Percentiles rank a stretch among this genome's conserved stretches.
These are phyloP conservation scores for Reticulascus tulasneorum DNA, from an alignment of 2,329 filamentous ascomycete species.

Conservation along the genomic window DNA sequence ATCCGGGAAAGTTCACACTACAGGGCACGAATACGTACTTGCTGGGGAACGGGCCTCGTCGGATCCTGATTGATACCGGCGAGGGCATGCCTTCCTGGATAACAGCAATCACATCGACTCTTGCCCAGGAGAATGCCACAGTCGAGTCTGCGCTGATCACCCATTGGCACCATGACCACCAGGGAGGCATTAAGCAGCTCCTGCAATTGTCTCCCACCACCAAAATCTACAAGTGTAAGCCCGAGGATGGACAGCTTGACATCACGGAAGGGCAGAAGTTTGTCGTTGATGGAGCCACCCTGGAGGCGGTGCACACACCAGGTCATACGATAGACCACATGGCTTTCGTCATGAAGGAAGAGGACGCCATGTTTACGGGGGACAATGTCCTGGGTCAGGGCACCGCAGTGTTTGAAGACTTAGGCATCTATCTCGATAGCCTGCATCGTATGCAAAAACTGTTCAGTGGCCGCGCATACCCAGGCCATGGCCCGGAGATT, in stretches of 20 bases:
- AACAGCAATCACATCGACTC: slow-evolving; percentile 56
- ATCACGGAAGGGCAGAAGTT: slow-evolving; percentile 52
- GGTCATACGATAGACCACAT: slow-evolving; percentile 83
- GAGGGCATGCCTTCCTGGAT: slow-evolving; percentile 77
- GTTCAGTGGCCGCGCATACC: slow-evolving; percentile 71
- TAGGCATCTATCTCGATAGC: slow-evolving; percentile 64
- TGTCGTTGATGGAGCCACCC: slow-evolving; percentile 55
- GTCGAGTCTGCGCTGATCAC: slow-evolving; percentile 73
- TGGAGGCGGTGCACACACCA: slow-evolving; percentile 58
- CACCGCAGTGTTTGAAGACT: slow-evolving; percentile 79
- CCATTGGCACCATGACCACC: slow-evolving; percentile 91
- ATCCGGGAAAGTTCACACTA: slow-evolving; percentile 76
- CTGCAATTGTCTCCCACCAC: slow-evolving; percentile 58
- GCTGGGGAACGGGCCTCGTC: slow-evolving; percentile 66
- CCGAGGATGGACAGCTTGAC: slow-evolving; percentile 44
- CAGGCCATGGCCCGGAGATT: slow-evolving; percentile 80
- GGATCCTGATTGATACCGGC: slow-evolving; percentile 86
- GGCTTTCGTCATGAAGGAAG: slow-evolving; percentile 70
- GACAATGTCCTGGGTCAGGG: slow-evolving; percentile 88
- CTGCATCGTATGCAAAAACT: slow-evolving; percentile 64
- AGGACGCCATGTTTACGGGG: slow-evolving; percentile 81
- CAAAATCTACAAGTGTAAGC: slow-evolving; percentile 63
- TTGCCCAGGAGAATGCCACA: slow-evolving; percentile 64
- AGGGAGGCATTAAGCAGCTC: slow-evolving; percentile 70
- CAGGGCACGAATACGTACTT: slow-evolving; percentile 94